Conservation (phyloP, 108 stramenopile species). For the Cyclotella atomus region DNA sequence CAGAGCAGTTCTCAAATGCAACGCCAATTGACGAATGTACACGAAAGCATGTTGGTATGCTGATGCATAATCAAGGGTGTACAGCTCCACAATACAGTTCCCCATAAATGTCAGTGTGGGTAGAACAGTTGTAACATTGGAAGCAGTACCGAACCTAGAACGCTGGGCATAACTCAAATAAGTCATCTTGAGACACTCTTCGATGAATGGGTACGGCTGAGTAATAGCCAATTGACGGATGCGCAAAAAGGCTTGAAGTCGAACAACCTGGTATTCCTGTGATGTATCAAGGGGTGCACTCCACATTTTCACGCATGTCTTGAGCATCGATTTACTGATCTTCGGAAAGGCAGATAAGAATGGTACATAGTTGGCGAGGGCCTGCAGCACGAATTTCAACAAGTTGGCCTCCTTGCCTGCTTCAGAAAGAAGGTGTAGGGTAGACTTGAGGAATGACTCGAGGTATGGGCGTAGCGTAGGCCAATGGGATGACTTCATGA, state of each 20-base stretch:
- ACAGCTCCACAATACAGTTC: slow-evolving; percentile 95
- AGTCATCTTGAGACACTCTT: slow-evolving; percentile 87
- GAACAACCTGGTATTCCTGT: slow-evolving; percentile 83
- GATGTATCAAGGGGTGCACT: slow-evolving; percentile 75
- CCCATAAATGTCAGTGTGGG: slow-evolving; percentile 93
- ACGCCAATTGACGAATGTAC: slow-evolving; percentile 96
- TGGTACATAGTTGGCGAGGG: slow-evolving; percentile 76
- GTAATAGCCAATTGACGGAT: slow-evolving; percentile 93
- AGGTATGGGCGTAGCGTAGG: slow-evolving; percentile 57
- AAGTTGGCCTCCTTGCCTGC: slow-evolving; percentile 83
- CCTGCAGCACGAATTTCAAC: slow-evolving; percentile 70
- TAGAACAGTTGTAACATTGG: slow-evolving; percentile 63
- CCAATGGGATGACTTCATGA: slow-evolving; percentile 67
- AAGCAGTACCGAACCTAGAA: slow-evolving; percentile 85
- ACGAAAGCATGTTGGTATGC: slow-evolving; percentile 99
- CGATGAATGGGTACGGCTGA: slow-evolving; percentile 93
- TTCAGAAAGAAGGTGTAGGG: slow-evolving; percentile 75
- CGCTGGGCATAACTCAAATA: slow-evolving; percentile 94
- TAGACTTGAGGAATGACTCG: slow-evolving; percentile 73
- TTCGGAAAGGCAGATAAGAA: slow-evolving; percentile 87
- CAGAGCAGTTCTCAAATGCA: slow-evolving; percentile 93
- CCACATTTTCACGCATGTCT: slow-evolving; percentile 82
- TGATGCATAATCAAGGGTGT: slow-evolving; percentile 89
- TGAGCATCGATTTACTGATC: slow-evolving; percentile 73
- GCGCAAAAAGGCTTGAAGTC: slow-evolving; percentile 89